Evolutionary conservation across 2,329 filamentous ascomycete genomes (phyloP), one percentile per base, ranked within the genome.

Genomic region (Calonectria crousiana): DNA sequence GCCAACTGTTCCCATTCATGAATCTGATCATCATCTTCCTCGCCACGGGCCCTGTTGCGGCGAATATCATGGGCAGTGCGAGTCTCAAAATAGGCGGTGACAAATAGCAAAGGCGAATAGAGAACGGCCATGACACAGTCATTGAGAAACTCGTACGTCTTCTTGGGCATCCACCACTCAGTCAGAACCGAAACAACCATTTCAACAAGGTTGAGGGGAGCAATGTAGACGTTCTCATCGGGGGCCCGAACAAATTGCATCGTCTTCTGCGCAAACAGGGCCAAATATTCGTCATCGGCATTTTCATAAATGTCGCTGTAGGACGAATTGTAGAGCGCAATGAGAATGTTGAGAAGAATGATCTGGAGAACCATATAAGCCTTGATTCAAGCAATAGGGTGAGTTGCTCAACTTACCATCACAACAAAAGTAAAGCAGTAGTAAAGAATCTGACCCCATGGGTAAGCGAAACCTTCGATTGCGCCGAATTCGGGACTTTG

Each of bases 371-470:
- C 5, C 16, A 2, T 32, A 23, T 71, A 23, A 79, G 67, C 23
- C 30, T 36, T 28, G 18, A 16, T 30, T 14, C 8, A 20, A 9
- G 26, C 44, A 13, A 6, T 18, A 52, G 16, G 11, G 14, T n/a
- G 6, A 30, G 47, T 8, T 4, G 8, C 34, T 9, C 51, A 41
- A 82, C 87, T 78, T 79, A 97, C 96, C 94, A 98, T 98, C 81
- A 99, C 94, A 49, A 98, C 93, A 82, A 99, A 99, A 23, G 96
- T 98, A 85, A 98, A 99, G 82, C 97, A 91, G 87, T 99, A 99
- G 87, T 99, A 99, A 13, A 99, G 92, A 38, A 98, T 94, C 66
- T 98, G 91, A 11, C 97, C 97, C 83, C 98, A 99, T 0, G 97
- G 97, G 16, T 94, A 95, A 28, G 94, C 95, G 83, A 98, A 99